Percentiles rank a stretch among this genome's conserved stretches.
phyloP scores from a whole-genome alignment of 306 rosid species.

The Astragalus glycyphyllos region DNA sequence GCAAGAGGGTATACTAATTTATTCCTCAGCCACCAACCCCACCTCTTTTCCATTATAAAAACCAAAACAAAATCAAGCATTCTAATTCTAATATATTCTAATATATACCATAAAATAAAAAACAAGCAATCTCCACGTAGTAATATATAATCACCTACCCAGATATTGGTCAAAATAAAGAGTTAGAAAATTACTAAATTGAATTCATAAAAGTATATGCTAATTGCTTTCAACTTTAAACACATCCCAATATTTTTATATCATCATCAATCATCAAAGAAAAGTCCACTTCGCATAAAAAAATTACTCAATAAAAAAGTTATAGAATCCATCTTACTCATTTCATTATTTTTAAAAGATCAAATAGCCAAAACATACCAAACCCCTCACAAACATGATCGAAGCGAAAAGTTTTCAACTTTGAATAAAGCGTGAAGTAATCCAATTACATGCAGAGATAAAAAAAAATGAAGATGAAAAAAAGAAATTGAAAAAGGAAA shows the following conservation, averaged over 20 bases:
- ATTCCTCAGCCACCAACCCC: not conserved
- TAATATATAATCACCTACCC: slow-evolving; percentile 11
- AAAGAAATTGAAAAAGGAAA: not conserved
- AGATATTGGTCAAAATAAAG: slow-evolving; percentile 1
- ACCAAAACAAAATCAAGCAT: not conserved
- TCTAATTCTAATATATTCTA: too few species aligned
- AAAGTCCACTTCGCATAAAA: slow-evolving; percentile 27
- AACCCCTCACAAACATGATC: slow-evolving; percentile 16
- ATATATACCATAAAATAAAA: too few species aligned
- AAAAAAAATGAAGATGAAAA: not conserved
- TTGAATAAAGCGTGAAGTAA: slow-evolving; percentile 33
- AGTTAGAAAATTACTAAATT: slow-evolving; percentile 1
- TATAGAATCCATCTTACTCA: not conserved
- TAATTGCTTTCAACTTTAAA: slow-evolving; percentile 28
- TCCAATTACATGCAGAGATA: slow-evolving; percentile 41
- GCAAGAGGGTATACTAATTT: not conserved
- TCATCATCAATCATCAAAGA: slow-evolving; percentile 11
- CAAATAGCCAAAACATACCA: slow-evolving; percentile 23
- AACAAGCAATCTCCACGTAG: not conserved
- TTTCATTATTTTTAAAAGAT: not conserved
- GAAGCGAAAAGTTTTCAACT: slow-evolving; percentile 23
- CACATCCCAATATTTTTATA: slow-evolving; percentile 13
- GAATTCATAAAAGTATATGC: slow-evolving; percentile 19
- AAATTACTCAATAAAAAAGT: slow-evolving; percentile 1
- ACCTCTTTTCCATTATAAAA: not conserved